Evolutionary conservation across 345 rosid genomes (phyloP).

Genomic region (Limnanthes douglasii): DNA sequence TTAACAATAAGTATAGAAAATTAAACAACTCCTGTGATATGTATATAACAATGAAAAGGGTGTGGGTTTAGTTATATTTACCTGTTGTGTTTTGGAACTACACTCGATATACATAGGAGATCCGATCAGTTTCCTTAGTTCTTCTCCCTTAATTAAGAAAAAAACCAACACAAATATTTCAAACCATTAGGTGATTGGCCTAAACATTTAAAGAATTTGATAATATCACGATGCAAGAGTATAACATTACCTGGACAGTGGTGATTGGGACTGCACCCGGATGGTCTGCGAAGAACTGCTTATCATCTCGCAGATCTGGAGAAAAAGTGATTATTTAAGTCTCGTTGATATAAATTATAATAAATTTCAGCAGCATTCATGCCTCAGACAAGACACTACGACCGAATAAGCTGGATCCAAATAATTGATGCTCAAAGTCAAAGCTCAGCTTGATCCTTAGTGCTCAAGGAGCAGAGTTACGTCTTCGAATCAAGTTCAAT

Average conservation of each 20-base stretch:
- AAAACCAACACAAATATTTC: background rate
- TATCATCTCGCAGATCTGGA: conserved; percentile 64
- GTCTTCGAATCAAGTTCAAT: no score
- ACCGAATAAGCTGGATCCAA: no score
- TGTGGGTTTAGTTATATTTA: conserved; percentile 6
- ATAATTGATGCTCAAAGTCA: no score
- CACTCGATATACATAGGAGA: conserved; percentile 86
- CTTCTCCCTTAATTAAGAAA: conserved; percentile 61
- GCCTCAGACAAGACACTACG: no score
- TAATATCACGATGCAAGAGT: background rate
- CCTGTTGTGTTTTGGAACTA: conserved; percentile 93
- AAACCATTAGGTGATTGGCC: conserved; percentile 1
- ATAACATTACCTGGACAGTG: conserved; percentile 29
- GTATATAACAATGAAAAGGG: background rate
- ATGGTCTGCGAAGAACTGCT: conserved; percentile 52
- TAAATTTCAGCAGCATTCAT: background rate
- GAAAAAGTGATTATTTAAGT: no score
- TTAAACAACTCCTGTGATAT: background rate
- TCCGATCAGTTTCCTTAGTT: conserved; percentile 70
- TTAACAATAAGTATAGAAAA: conserved; percentile 1
- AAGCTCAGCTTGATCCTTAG: no score
- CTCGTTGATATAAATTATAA: no score
- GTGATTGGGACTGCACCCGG: conserved; percentile 63
- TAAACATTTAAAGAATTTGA: background rate
- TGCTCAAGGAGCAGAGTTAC: no score